Percentiles rank a stretch among this genome's conserved stretches.
phyloP scores from a whole-genome alignment of 805 yeast species.

The Ogataea populi-albae region DNA sequence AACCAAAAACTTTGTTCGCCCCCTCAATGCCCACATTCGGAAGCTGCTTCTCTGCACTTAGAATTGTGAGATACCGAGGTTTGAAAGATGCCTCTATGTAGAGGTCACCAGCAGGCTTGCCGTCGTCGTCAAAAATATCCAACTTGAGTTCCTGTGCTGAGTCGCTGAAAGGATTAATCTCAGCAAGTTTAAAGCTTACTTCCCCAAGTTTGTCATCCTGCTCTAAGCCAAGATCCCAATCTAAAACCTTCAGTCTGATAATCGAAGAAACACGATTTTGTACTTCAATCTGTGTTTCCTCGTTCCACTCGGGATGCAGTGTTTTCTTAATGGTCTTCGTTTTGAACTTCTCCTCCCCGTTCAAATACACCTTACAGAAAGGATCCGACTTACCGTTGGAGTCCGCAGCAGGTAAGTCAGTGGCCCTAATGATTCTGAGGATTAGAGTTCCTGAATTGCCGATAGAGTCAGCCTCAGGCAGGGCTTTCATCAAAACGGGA shows the following conservation, averaged over 20 bases:
- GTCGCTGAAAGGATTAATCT: slow-evolving; percentile 55
- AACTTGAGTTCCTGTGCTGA: slow-evolving; percentile 45
- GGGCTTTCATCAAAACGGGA: slow-evolving; percentile 57
- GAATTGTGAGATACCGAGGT: slow-evolving; percentile 58
- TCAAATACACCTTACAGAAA: slow-evolving; percentile 64
- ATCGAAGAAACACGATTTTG: slow-evolving; percentile 59
- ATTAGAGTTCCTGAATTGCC: slow-evolving; percentile 70
- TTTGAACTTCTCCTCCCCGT: slow-evolving; percentile 64
- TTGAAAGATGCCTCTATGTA: slow-evolving; percentile 58
- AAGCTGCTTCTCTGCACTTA: slow-evolving; percentile 41
- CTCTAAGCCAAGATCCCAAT: slow-evolving; percentile 93
- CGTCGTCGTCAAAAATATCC: slow-evolving; percentile 50
- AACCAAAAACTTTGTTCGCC: slow-evolving; percentile 44
- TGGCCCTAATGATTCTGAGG: slow-evolving; percentile 61
- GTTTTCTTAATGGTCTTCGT: slow-evolving; percentile 84
- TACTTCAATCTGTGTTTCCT: slow-evolving; percentile 53
- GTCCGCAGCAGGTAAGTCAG: slow-evolving; percentile 79
- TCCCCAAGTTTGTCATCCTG: slow-evolving; percentile 79
- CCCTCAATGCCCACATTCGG: slow-evolving; percentile 41
- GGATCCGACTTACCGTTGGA: slow-evolving; percentile 94
- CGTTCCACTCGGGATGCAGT: slow-evolving; percentile 88
- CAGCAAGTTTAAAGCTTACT: slow-evolving; percentile 53
- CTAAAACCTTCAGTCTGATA: slow-evolving; percentile 59
- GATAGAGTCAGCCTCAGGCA: slow-evolving; percentile 74
- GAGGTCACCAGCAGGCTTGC: slow-evolving; percentile 61